These are phyloP conservation scores for Gloeopeniophorella convolvens DNA, from an alignment of 768 basidiomycete genomes.

Conservation along the genomic window DNA sequence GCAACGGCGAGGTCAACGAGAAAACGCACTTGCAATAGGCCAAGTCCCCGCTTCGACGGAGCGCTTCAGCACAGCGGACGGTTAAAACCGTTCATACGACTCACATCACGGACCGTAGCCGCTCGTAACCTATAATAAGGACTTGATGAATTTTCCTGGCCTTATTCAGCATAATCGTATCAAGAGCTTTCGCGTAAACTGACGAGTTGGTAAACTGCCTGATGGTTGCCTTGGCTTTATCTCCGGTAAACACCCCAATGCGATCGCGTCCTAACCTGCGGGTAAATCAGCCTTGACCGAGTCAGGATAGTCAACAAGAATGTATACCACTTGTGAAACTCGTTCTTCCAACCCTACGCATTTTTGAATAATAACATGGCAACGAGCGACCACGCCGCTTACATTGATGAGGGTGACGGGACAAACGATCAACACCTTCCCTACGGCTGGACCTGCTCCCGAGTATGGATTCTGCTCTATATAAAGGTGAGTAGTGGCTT, in stretches of 20 bases:
- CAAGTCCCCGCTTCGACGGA: constrained; percentile 42
- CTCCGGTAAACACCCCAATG: constrained; percentile 52
- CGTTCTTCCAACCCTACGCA: constrained; percentile 85
- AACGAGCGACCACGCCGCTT: constrained; percentile 21
- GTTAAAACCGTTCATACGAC: constrained; percentile 1
- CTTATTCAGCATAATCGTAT: neutral
- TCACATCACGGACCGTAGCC: constrained; percentile 76
- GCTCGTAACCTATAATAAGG: constrained; percentile 92
- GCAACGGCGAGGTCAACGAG: neutral
- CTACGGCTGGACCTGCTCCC: constrained; percentile 45
- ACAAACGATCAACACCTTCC: constrained; percentile 88
- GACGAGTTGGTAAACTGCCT: constrained; percentile 73
- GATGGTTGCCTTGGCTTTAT: constrained; percentile 49
- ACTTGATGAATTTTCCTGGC: constrained; percentile 72
- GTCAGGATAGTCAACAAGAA: constrained; percentile 13
- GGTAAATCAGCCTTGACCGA: neutral
- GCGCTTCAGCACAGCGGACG: neutral
- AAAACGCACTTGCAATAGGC: constrained; percentile 54
- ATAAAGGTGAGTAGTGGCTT: neutral
- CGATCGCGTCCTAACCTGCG: constrained; percentile 49
- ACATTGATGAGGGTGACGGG: constrained; percentile 88
- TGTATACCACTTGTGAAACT: constrained; percentile 90
- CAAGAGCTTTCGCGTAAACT: constrained; percentile 23
- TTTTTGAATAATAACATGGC: neutral
- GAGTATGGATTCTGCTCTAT: constrained; percentile 82